Evolutionary conservation across 169 alveolate genomes (phyloP).

Genomic region (Toxoplasma gondii): DNA sequence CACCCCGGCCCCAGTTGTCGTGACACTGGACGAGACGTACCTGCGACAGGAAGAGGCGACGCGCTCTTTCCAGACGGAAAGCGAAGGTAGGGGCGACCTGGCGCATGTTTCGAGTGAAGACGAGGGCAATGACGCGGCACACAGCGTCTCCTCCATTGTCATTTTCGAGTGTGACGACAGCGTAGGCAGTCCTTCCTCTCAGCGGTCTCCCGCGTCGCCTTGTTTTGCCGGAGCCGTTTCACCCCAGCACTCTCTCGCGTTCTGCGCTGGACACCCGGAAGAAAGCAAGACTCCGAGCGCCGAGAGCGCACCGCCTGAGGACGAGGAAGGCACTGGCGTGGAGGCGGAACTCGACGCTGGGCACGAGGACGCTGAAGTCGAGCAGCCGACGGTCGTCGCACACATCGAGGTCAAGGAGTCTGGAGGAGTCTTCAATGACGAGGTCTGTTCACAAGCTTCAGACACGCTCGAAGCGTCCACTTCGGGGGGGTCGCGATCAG

Average conservation of each 20-base stretch:
- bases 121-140: background rate
- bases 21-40: background rate
- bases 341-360: background rate
- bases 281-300: background rate
- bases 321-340: background rate
- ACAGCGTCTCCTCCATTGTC: background rate
- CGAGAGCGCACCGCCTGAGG: background rate
- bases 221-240: background rate
- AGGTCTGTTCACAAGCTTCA: too few species aligned
- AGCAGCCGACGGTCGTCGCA: background rate
- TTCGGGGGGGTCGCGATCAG: too few species aligned
- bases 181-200: background rate
- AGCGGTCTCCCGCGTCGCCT: background rate
- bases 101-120: background rate
- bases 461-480: too few species aligned
- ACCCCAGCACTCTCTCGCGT: background rate
- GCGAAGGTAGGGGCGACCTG: background rate
- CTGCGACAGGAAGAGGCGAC: background rate
- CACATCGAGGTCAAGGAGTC: too few species aligned
- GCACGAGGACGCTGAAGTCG: background rate
- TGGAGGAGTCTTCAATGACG: too few species aligned
- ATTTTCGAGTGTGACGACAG: background rate
- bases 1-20: background rate
- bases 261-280: background rate
- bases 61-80: background rate